Base-by-base conservation (phyloP, 345 rosid genomes). In the Clarkia xantiana region DNA sequence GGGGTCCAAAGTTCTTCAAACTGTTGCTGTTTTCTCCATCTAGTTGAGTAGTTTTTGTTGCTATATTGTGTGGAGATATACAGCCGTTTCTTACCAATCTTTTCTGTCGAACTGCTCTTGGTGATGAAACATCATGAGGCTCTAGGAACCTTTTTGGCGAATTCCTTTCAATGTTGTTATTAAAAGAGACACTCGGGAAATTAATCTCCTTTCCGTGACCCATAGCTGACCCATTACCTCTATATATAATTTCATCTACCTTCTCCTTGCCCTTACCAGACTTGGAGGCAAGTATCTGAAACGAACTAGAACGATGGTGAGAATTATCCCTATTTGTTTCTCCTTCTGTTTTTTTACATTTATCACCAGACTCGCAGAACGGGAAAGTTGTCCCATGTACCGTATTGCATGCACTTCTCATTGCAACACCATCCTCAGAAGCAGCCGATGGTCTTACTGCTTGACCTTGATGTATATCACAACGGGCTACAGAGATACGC, bases 21-120 rank as follows among this genome's bases (percentile, higher is more conserved):
- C 34, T 60, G 36, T 53, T 50, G 48, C 64, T 40, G 53, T 16
- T 59, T 51, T 41, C 47, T 55, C 70, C 73, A 34, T 64, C 75
- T 54, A 51, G 52, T 65, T 68, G 70, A 50, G 70, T 73, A 49
- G 71, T 66, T 68, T 56, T 78, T 23, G 63, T 61, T 54, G 77
- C 79, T 61, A 78, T 83, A 59, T 61, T 79, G 53, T 64, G 59
- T 0, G 91, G 95, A 65, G 94, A 83, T 29, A 90, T 90, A 68
- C 84, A 86, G 36, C 97, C 97, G 62, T 83, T 70, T 57, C 89
- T 66, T n/a, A 86, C 97, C 71, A 90, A 70, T 60, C 82, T 72
- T 65, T 67, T 90, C 44, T 67, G 71, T 55, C 86, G 77, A 51
- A 44, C 45, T 10, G 57, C 63, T 69, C 71, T 75, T 14, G 78